Conservation (phyloP, 23 red algal genomes). For the Gracilaria domingensis region DNA sequence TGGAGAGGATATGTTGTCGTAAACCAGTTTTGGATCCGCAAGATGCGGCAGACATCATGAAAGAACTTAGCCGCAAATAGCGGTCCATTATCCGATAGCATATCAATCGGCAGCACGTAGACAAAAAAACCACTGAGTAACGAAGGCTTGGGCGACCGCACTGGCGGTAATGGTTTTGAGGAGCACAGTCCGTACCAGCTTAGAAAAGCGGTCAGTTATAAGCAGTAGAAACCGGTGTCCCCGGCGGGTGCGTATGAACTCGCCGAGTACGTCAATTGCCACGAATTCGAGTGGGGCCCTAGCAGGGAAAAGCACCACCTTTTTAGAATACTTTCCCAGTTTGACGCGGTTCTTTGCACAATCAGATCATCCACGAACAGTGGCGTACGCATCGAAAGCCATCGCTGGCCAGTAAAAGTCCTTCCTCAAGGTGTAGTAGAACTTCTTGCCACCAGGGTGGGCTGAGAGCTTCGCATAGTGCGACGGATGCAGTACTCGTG, state of each 20-base stretch:
- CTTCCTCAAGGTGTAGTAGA: neutral
- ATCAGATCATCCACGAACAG: neutral
- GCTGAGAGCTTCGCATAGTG: constrained; percentile 7
- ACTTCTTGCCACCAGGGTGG: constrained; percentile 12
- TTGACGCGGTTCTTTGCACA: neutral
- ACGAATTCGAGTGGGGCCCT: neutral
- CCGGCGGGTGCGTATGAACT: neutral
- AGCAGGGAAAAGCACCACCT: neutral
- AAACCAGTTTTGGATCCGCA: constrained; percentile 23
- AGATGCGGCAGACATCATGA: constrained; percentile 19
- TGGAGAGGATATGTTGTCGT: constrained; percentile 44
- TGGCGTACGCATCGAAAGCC: neutral
- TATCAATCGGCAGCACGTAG: neutral
- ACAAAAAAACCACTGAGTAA: constrained; percentile 11
- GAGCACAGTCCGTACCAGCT: neutral
- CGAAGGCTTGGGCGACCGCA: constrained; percentile 9
- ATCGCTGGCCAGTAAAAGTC: constrained; percentile 53
- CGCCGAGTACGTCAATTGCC: neutral
- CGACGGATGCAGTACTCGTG: neutral
- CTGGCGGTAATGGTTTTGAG: neutral
- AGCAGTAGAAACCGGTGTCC: neutral
- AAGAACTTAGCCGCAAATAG: constrained; percentile 38
- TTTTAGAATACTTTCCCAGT: constrained; percentile 4
- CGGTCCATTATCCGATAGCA: constrained; percentile 23
- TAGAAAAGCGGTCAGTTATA: constrained; percentile 5